Base-by-base conservation (phyloP, 768 basidiomycete species). In the Podaxis sp. region DNA sequence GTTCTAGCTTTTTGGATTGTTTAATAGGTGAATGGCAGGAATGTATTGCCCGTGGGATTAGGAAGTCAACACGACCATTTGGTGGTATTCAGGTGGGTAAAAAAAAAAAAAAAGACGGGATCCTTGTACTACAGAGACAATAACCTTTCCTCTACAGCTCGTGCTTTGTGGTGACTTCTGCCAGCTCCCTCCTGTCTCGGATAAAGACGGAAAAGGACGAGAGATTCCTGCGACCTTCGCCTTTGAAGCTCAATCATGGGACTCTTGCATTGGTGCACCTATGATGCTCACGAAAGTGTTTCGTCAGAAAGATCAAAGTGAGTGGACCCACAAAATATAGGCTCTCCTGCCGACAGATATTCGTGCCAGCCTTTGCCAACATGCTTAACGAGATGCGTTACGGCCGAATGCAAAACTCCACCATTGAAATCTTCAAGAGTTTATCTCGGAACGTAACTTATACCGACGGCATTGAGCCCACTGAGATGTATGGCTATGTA, bases 321-420 rank as follows among this genome's bases (percentile, higher is more conserved):
- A 17, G 50, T 24, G 33, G 13, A 36, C 36, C 22, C 2, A 17
- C 15, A n/a, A 27, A 25, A 38, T 4, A 12, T 12, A n/a, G 3
- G 37, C 0, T 19, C 47, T 6, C 49, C 25, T 17, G 2, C 37
- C 41, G 40, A 57, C 38, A 19, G 24, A 12, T 19, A 6, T 33
- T 3, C 33, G 55, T 27, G 63, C 62, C 27, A 83, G 86, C 69
- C 22, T 95, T 97, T 69, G 84, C 94, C 60, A 82, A 92, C 67
- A 92, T 96, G 85, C 77, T 97, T 47, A 96, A 96, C 69, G 82
- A 85, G 57, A 90, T 96, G 88, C 86, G 95, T 19, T 88, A 89
- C 67, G 95, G 95, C 1, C 74, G 73, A 46, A 71, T 93, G 50
- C 76, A 81, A 22, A 58, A 74, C 0, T 70, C 73, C 4, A 81